Percentiles rank a stretch among this genome's conserved stretches.
These are phyloP conservation scores for Glycine latifolia DNA, from an alignment of 306 rosid genomes.

Conservation along the genomic window DNA sequence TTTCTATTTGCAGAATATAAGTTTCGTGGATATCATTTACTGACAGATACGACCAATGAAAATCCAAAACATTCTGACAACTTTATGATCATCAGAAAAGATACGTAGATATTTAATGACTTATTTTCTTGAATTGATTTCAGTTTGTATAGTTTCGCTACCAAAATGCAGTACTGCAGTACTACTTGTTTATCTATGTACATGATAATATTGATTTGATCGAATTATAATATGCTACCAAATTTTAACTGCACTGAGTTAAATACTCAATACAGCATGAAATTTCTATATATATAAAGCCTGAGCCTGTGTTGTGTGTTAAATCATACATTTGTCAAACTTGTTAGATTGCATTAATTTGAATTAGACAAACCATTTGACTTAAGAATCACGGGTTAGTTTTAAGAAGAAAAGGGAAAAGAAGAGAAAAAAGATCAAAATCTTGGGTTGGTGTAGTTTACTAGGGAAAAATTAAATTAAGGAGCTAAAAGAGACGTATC, in stretches of 20 bases:
- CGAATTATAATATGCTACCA: too few species aligned
- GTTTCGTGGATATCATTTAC: neutral
- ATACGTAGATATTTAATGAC: too few species aligned
- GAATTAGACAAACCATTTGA: neutral
- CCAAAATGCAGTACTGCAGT: too few species aligned
- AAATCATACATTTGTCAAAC: neutral
- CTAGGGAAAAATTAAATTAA: neutral
- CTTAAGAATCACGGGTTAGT: neutral
- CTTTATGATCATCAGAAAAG: neutral
- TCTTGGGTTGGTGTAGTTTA: slow-evolving; percentile 30
- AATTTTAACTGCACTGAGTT: neutral
- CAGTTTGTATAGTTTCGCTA: too few species aligned
- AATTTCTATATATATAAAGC: too few species aligned
- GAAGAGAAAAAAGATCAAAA: neutral
- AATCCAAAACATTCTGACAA: neutral
- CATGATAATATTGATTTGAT: too few species aligned
- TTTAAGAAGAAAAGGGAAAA: neutral
- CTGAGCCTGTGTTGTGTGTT: neutral
- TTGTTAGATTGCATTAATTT: slow-evolving; percentile 7
- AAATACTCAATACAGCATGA: neutral
- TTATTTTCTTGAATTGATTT: too few species aligned
- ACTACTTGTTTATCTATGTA: too few species aligned
- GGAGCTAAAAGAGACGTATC: neutral
- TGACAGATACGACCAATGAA: neutral
- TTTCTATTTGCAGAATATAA: neutral